phyloP scores from a whole-genome alignment of 768 basidiomycete species.

The Trametes cingulata region DNA sequence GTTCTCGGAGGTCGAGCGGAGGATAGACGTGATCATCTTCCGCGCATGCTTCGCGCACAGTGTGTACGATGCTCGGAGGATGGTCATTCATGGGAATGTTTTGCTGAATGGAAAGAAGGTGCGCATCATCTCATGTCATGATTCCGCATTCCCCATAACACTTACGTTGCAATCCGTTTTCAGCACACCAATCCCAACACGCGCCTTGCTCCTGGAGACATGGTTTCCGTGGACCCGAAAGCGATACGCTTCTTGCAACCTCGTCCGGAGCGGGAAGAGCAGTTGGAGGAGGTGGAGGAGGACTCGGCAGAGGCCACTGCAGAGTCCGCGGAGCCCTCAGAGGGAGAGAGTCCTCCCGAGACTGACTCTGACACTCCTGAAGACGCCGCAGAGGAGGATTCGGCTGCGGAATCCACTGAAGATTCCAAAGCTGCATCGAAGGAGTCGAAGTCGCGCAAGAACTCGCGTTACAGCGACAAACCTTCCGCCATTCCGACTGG shows the following conservation, averaged over 20 bases:
- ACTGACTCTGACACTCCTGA: slow-evolving; percentile 10
- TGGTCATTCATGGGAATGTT: slow-evolving; percentile 88
- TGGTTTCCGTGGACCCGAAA: slow-evolving; percentile 84
- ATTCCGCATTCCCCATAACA: not conserved
- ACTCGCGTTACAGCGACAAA: slow-evolving; percentile 8
- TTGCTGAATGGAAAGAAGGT: slow-evolving; percentile 90
- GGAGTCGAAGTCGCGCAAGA: slow-evolving; percentile 4
- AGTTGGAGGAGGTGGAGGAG: slow-evolving; percentile 5
- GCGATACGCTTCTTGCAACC: slow-evolving; percentile 71
- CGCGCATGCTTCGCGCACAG: slow-evolving; percentile 84
- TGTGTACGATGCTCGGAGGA: slow-evolving; percentile 84
- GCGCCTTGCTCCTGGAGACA: slow-evolving; percentile 89
- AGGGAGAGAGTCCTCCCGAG: slow-evolving; percentile 16
- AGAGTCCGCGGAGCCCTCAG: not conserved
- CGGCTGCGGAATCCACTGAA: slow-evolving; percentile 13
- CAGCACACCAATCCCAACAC: slow-evolving; percentile 86
- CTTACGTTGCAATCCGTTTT: not conserved
- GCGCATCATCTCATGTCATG: slow-evolving; percentile 27
- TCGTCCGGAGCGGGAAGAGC: slow-evolving; percentile 31
- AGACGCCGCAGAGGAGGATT: slow-evolving; percentile 23
- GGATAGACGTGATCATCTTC: slow-evolving; percentile 92
- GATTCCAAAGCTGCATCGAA: not conserved
- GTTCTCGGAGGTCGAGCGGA: slow-evolving; percentile 90
- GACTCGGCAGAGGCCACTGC: slow-evolving; percentile 8
- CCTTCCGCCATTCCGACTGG: slow-evolving; percentile 4